phyloP scores from a whole-genome alignment of 768 basidiomycete genomes.

The Chalciporus chontae region DNA sequence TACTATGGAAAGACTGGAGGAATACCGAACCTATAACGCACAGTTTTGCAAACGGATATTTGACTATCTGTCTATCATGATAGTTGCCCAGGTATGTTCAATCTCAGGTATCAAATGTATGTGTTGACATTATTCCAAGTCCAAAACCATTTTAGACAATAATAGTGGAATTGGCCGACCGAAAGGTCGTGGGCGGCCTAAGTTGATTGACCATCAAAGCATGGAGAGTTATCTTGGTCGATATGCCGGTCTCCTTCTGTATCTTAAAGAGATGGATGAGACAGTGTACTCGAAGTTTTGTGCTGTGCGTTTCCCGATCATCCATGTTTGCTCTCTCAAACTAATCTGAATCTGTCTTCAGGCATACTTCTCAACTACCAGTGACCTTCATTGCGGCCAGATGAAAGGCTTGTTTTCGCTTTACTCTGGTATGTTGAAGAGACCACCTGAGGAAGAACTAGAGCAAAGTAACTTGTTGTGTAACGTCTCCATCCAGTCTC shows the following conservation, averaged over 20 bases:
- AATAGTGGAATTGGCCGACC: constrained; percentile 51
- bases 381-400: constrained; percentile 77
- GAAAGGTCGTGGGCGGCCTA: constrained; percentile 42
- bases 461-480: constrained; percentile 54
- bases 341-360: constrained; percentile 29
- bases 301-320: constrained; percentile 54
- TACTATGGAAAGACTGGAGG: constrained; percentile 87
- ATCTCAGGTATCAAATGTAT: background rate
- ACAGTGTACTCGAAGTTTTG: constrained; percentile 82
- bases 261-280: constrained; percentile 96
- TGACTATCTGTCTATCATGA: constrained; percentile 90
- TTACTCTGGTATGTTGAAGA: constrained; percentile 61
- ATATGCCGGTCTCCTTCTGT: constrained; percentile 87
- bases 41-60: constrained; percentile 92
- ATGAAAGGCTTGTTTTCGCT: constrained; percentile 67
- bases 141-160: constrained; percentile 65
- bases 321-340: background rate
- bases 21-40: constrained; percentile 83
- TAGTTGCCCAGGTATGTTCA: constrained; percentile 75
- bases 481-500: background rate
- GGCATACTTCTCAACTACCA: constrained; percentile 88
- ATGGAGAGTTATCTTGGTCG: constrained; percentile 83
- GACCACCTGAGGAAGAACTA: constrained; percentile 64
- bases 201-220: constrained; percentile 58
- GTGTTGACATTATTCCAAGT: constrained; percentile 37